Evolutionary conservation across 2,329 filamentous ascomycete species (phyloP).

Genomic region (Colletotrichum sp.): DNA sequence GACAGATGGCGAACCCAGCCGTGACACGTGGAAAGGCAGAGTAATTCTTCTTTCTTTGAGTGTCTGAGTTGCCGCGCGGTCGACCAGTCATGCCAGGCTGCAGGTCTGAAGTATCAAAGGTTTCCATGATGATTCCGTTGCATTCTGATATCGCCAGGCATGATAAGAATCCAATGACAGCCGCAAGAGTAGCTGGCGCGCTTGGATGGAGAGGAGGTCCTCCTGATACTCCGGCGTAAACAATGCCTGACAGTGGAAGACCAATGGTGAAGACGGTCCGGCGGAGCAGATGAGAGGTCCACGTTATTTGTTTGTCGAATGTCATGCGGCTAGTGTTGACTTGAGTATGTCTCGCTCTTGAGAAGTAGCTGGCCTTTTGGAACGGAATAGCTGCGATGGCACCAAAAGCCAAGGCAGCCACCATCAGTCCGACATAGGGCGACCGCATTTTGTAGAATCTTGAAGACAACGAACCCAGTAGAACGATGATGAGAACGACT

Average conservation of each 20-base stretch:
- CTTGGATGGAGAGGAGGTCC: slow-evolving; percentile 65
- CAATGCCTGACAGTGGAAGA: slow-evolving; percentile 70
- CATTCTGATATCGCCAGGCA: slow-evolving; percentile 79
- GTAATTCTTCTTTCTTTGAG: slow-evolving; percentile 67
- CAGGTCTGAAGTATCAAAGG: slow-evolving; percentile 80
- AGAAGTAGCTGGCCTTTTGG: slow-evolving; percentile 74
- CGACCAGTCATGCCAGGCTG: slow-evolving; percentile 72
- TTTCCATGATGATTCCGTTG: slow-evolving; percentile 79
- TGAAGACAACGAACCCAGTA: slow-evolving; percentile 75
- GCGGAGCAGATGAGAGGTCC: slow-evolving; percentile 76
- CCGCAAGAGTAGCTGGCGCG: slow-evolving; percentile 71
- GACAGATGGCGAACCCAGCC: slow-evolving; percentile 74
- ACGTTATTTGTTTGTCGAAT: slow-evolving; percentile 65
- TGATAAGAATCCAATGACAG: slow-evolving; percentile 71
- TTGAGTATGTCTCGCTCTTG: slow-evolving; percentile 63
- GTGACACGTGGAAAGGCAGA: slow-evolving; percentile 77
- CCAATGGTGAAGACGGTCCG: slow-evolving; percentile 70
- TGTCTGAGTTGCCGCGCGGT: slow-evolving; percentile 45
- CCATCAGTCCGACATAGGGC: slow-evolving; percentile 69
- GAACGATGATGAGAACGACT: slow-evolving; percentile 73
- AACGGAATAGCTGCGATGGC: slow-evolving; percentile 74
- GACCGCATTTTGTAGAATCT: slow-evolving; percentile 69
- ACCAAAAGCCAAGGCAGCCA: slow-evolving; percentile 70
- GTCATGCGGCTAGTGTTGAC: slow-evolving; percentile 71
- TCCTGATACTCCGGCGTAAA: slow-evolving; percentile 70